phyloP scores from a whole-genome alignment of 495 filamentous ascomycete species.

The Cercophora sp. region DNA sequence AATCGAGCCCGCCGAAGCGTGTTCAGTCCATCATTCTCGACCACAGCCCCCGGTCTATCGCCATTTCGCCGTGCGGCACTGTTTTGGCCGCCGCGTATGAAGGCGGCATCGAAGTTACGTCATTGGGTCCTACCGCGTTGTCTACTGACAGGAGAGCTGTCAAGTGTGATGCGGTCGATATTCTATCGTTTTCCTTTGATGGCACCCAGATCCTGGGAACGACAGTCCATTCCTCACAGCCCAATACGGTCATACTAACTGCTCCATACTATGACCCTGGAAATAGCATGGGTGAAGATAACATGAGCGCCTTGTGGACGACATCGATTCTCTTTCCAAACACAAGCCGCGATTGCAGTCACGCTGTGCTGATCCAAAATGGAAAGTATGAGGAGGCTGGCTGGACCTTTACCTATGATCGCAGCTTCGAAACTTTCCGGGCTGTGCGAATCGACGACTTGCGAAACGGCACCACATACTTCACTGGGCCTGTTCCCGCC shows the following conservation, averaged over 20 bases:
- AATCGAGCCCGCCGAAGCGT: slow-evolving; percentile 55
- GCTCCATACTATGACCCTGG: slow-evolving; percentile 72
- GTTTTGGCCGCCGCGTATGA: slow-evolving; percentile 85
- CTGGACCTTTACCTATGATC: slow-evolving; percentile 79
- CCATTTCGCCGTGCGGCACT: slow-evolving; percentile 73
- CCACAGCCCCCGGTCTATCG: slow-evolving; percentile 70
- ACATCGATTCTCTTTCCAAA: slow-evolving; percentile 85
- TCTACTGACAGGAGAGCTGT: slow-evolving; percentile 71
- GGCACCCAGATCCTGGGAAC: slow-evolving; percentile 83
- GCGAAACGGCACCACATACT: slow-evolving; percentile 74
- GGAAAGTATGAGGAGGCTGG: slow-evolving; percentile 66
- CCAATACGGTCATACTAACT: slow-evolving; percentile 71
- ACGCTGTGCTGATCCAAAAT: slow-evolving; percentile 68
- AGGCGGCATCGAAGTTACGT: slow-evolving; percentile 81
- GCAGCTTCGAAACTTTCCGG: slow-evolving; percentile 70
- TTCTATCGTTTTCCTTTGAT: slow-evolving; percentile 76
- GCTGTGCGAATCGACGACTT: slow-evolving; percentile 70
- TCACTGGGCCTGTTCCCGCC: slow-evolving; percentile 62
- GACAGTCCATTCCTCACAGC: slow-evolving; percentile 56
- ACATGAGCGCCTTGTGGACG: slow-evolving; percentile 78
- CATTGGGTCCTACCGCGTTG: slow-evolving; percentile 58
- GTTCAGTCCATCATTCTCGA: slow-evolving; percentile 69
- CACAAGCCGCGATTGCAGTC: slow-evolving; percentile 67
- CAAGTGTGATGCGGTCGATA: slow-evolving; percentile 75
- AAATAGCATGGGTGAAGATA: slow-evolving; percentile 54